These are phyloP conservation scores for Metschnikowia bowlesiae DNA, from an alignment of 805 yeast species.

Conservation along the genomic window DNA sequence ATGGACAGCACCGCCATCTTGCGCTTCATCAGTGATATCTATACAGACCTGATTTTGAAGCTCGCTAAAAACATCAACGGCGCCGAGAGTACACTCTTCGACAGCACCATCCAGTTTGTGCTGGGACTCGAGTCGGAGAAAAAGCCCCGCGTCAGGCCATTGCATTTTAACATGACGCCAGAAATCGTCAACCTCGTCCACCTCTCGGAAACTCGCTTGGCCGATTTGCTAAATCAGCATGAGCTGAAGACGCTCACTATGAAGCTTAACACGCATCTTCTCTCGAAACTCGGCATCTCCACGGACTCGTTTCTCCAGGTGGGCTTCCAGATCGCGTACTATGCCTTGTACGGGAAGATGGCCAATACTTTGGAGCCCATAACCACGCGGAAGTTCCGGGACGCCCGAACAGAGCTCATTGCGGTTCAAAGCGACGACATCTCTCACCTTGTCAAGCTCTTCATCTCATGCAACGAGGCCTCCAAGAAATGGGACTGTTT, in stretches of 20 bases:
- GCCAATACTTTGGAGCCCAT: conserved; percentile 52
- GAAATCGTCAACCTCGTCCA: conserved; percentile 48
- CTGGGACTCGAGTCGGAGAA: conserved; percentile 32
- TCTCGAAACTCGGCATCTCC: conserved; percentile 38
- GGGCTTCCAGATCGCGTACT: conserved; percentile 50
- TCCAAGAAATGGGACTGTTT: conserved; percentile 48
- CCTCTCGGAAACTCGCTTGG: conserved; percentile 53
- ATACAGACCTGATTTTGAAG: conserved; percentile 53
- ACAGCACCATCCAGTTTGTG: conserved; percentile 30
- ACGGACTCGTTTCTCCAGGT: conserved; percentile 51
- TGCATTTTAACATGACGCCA: conserved; percentile 39
- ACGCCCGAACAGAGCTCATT: conserved; percentile 66
- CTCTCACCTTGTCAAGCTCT: conserved; percentile 53
- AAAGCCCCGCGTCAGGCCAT: conserved; percentile 32
- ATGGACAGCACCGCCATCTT: conserved; percentile 58
- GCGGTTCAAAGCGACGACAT: conserved; percentile 57
- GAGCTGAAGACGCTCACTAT: conserved; percentile 43
- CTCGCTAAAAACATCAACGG: conserved; percentile 58
- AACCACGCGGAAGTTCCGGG: conserved; percentile 63
- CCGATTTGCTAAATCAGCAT: conserved; percentile 56
- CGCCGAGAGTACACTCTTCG: conserved; percentile 49
- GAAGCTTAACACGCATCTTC: conserved; percentile 34
- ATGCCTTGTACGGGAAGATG: conserved; percentile 51
- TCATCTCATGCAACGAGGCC: conserved; percentile 51
- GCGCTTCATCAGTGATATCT: conserved; percentile 53